Base-by-base conservation (phyloP, 495 filamentous ascomycete genomes). In the Opeltia flavorubescens region DNA sequence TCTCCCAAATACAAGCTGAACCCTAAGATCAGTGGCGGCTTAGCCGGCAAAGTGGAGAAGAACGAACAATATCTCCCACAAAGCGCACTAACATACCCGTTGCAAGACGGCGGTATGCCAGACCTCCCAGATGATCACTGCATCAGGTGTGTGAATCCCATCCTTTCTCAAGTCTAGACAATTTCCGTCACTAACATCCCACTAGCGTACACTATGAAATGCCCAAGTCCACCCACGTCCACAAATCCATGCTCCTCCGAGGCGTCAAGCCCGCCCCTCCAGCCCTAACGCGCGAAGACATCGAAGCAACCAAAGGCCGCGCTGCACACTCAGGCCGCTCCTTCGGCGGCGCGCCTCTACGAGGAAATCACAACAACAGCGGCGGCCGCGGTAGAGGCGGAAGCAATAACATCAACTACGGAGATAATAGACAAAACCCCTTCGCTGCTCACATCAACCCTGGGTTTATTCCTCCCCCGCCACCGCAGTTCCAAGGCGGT, bases 211-310 rank as follows among this genome's bases (percentile, higher is more conserved):
- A 81, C 49, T 99, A 94, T 59, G 75, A 83, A 25, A 83, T 95
- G 61, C 89, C 89, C 0, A 65, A 73, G 33, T 75, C 74, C 11
- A 63, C 65, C 13, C 71, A 83, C 53, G 64, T 76, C 17, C 91
- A 99, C 65, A 95, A 95, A 55, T 95, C 89, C 6, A 91, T 93
- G 84, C 73, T 99, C 21, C 72, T 99, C 43, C 79, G 84, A 3
- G 93, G 91, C 6, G 78, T 89, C 35, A 77, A 81, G 52, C 73
- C 88, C 43, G 66, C 77, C 0, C 63, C 70, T 1, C 78, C 84
- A 7, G 81, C 77, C 3, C 70, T 99, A 2, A 78, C 82, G 52
- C 67, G 74, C 17, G 69, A 62, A 40, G 93, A 99, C 56, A 79
- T 88, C 28, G 76, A 82, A 43, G 69, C 71, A 2, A 71, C 83